Base-by-base conservation (phyloP, 116 monocot species). In the Cymodocea nodosa region DNA sequence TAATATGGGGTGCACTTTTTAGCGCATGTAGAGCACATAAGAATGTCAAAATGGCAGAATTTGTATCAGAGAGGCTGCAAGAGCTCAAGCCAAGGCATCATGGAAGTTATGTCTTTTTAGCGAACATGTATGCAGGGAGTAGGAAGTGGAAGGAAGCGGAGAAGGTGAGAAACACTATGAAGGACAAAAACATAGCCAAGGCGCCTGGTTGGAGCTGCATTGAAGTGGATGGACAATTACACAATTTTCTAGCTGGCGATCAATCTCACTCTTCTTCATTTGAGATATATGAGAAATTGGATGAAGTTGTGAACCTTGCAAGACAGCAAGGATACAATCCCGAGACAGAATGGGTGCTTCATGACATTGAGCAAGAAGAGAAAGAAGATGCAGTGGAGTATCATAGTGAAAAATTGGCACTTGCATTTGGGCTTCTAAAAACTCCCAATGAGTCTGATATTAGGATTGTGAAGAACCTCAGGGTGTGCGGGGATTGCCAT, bases 361-460 rank as follows among this genome's bases (percentile, higher is more conserved):
- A 85, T 59, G 85, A 92, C 60, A 71, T 92, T 3, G 80, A 87
- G 64, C 87, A 92, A 62, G 87, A 92, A 59, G 92, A 92, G 80
- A 85, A 87, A 62, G 81, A 82, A 76, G 73, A 74, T 69, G 79
- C 82, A 16, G 36, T 92, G 4, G 55, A 63, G 23, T 76, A 68
- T 82, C 92, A 87, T 19, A 87, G 85, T 61, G 85, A 92, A 85
- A 84, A 85, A 71, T 35, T 87, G 54, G 92, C 92, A 2, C 76
- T 92, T 66, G 92, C 92, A 5, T 83, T 80, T 34, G 85, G 87
- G 52, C 71, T 87, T 34, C 63, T 87, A 35, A 77, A 64, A 4
- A 65, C 75, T 22, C 60, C 52, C 34, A 69, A 77, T 24, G 68
- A 74, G 2, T 62, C 44, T 0, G 22, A 69, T n/a, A 79, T 92